phyloP scores from a whole-genome alignment of 345 rosid genomes.

The Melaleuca alternifolia region DNA sequence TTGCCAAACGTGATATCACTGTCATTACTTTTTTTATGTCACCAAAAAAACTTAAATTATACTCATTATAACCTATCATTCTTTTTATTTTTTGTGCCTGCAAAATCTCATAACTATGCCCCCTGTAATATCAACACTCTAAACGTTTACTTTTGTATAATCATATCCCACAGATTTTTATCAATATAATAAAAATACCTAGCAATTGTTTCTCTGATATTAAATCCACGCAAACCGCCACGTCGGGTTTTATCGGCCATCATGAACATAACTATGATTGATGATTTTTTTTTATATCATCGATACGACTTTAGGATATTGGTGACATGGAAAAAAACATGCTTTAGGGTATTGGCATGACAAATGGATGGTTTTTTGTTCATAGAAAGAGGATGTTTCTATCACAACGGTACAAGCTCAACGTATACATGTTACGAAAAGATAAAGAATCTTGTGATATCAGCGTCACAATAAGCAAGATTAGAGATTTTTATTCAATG shows the following conservation, averaged over 20 bases:
- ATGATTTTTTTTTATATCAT: not conserved
- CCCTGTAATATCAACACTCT: not conserved
- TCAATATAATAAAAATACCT: not conserved
- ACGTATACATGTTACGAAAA: not conserved
- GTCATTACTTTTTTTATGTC: not conserved
- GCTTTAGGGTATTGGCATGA: not conserved
- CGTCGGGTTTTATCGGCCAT: rapidly evolving
- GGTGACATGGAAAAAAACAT: rapidly evolving
- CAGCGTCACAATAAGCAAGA: no score
- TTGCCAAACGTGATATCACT: not conserved
- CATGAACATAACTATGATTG: rapidly evolving
- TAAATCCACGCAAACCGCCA: not conserved
- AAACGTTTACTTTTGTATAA: not conserved
- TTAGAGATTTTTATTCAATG: no score
- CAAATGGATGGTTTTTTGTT: rapidly evolving
- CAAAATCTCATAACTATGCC: not conserved
- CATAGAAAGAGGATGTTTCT: not conserved
- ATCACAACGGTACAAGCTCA: not conserved
- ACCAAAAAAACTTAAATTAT: not conserved
- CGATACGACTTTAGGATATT: not conserved
- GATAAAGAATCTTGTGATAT: no score
- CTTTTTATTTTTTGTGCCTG: not conserved
- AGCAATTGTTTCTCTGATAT: not conserved
- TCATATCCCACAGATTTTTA: not conserved
- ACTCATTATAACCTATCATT: not conserved